Percentiles rank a stretch among this genome's conserved stretches.
These are phyloP conservation scores for Podila clonocystis DNA, from an alignment of 192 early-diverging fungal genomes.

Conservation along the genomic window DNA sequence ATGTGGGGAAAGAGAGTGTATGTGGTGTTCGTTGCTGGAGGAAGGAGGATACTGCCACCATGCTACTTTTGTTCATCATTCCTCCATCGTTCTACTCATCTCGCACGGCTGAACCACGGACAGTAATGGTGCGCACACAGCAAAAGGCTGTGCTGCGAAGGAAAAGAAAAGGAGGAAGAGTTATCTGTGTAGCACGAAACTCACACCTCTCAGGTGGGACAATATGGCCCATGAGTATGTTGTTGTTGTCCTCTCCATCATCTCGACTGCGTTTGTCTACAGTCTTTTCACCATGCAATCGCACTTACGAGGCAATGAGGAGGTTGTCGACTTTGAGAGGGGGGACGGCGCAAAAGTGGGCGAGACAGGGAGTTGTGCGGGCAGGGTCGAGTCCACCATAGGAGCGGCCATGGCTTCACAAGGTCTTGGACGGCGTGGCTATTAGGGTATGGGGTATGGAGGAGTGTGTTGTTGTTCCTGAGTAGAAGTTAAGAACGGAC, in stretches of 20 bases:
- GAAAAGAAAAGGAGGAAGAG: neutral
- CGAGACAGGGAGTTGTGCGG: neutral
- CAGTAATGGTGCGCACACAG: too few relatives aligned
- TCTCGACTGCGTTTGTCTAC: neutral
- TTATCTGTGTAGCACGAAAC: neutral
- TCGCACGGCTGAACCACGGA: too few relatives aligned
- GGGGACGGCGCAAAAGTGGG: neutral
- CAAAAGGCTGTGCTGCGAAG: too few relatives aligned
- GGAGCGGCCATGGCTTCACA: neutral
- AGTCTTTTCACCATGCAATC: neutral
- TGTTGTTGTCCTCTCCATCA: neutral
- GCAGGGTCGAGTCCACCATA: neutral
- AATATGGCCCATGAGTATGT: neutral
- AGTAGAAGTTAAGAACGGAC: neutral
- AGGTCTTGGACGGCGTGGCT: neutral
- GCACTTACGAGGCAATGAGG: conserved; percentile 7
- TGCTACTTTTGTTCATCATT: too few relatives aligned
- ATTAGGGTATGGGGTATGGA: too few relatives aligned
- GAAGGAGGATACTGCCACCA: too few relatives aligned
- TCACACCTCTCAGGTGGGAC: neutral
- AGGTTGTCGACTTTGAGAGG: neutral
- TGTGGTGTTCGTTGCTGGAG: too few relatives aligned
- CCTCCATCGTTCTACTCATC: too few relatives aligned
- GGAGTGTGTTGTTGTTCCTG: neutral
- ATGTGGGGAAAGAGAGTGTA: too few relatives aligned